Percentiles rank a stretch among this genome's conserved stretches.
Evolutionary conservation across 768 basidiomycete genomes (phyloP).

Genomic region (Cubamyces sp.): DNA sequence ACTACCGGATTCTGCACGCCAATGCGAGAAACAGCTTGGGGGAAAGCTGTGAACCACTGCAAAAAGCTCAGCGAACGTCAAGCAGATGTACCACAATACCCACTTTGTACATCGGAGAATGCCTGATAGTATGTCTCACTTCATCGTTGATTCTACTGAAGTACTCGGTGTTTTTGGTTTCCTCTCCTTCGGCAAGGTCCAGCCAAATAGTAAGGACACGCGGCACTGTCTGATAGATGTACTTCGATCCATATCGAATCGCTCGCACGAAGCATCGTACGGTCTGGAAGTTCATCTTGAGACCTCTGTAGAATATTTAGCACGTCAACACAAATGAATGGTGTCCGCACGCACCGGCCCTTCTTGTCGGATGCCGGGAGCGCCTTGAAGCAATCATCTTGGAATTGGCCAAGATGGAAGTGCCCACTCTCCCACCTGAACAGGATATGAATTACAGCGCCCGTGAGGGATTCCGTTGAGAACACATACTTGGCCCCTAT

Average conservation of each 20-base stretch:
- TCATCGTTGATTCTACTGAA: conserved; percentile 59
- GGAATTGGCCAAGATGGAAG: conserved; percentile 87
- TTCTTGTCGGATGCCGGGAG: conserved; percentile 50
- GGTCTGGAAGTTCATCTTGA: conserved; percentile 68
- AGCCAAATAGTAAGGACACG: conserved; percentile 94
- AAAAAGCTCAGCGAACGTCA: conserved; percentile 12
- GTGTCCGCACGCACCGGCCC: conserved; percentile 34
- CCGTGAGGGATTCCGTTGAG: neutral
- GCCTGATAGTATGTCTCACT: conserved; percentile 52
- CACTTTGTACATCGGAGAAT: conserved; percentile 82
- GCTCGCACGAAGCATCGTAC: conserved; percentile 71
- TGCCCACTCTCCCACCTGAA: conserved; percentile 81
- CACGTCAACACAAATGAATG: too few relatives aligned
- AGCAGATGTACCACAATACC: conserved; percentile 11
- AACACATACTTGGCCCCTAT: conserved; percentile 52
- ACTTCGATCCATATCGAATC: conserved; percentile 86
- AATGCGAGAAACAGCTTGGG: conserved; percentile 95
- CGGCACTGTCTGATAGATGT: conserved; percentile 93
- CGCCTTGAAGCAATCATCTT: conserved; percentile 74
- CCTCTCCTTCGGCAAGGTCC: conserved; percentile 70
- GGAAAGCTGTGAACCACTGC: conserved; percentile 95
- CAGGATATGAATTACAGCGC: neutral
- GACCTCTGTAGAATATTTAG: conserved; percentile 45
- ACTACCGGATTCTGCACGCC: conserved; percentile 71
- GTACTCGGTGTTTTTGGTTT: conserved; percentile 33